Base-by-base conservation (phyloP, 345 rosid genomes). In the Gossypium ekmanianum region DNA sequence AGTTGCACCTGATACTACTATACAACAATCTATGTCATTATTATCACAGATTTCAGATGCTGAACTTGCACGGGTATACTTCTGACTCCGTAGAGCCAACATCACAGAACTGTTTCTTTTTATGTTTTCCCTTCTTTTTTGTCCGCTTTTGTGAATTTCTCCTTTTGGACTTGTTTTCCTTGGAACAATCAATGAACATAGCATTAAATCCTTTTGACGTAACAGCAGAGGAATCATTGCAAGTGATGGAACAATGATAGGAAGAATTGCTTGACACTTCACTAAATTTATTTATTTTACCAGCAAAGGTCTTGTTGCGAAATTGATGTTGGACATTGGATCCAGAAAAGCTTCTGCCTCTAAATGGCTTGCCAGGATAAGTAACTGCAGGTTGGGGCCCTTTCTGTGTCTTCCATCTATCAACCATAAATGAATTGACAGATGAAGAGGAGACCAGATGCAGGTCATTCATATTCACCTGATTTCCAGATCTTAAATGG, bases 71-170 rank as follows among this genome's bases (percentile, higher is more conserved):
- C 0, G 17, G 9, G 64, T 75, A 61, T 74, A 41, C 56, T 72
- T 80, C 81, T 27, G 80, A 75, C 45, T 59, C 80, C 1, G 68
- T 63, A 9, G 74, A 81, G 44, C 75, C 76, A 64, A 70, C 51
- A 73, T 81, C 73, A 72, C 65, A 29, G 14, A 75, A 61, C 77
- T 57, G 59, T 61, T 76, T 84, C 73, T 77, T 81, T 64, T 78
- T 80, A 22, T 73, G 82, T 74, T 75, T 83, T 74, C 81, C 83
- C 75, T 81, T 87, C 83, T 68, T 87, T 76, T 80, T 83, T 51
- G 78, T 70, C 72, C 82, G 81, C 73, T 73, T 83, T 71, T 71
- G 81, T 8, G 71, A 79, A 70, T 43, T 81, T 77, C 79, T 80
- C 76, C 71, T 78, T 1, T 11, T 69, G 20, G 57, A 24, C 63